A percentile compares a stretch with the other conserved stretches of the same genome.
Conservation (phyloP, 768 basidiomycete species). For the Hypholoma sublateritium region DNA sequence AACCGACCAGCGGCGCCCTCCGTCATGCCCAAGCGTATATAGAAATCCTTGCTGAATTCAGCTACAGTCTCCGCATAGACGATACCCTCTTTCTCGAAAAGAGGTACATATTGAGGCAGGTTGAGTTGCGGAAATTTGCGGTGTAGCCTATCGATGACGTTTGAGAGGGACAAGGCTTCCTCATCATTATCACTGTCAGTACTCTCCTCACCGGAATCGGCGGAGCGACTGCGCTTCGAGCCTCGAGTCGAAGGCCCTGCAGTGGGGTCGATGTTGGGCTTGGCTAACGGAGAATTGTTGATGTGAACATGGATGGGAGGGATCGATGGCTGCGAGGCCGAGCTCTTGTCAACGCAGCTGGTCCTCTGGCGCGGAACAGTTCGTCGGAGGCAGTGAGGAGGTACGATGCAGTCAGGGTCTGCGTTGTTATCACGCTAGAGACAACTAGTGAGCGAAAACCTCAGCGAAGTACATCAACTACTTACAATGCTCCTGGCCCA, state of each 20-base stretch:
- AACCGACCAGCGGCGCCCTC: conserved; percentile 7
- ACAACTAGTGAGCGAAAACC: background rate
- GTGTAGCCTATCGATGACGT: conserved; percentile 8
- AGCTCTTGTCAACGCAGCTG: background rate
- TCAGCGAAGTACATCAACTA: background rate
- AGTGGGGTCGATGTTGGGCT: background rate
- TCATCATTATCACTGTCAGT: background rate
- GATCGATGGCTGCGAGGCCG: background rate
- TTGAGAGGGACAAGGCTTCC: conserved; percentile 6
- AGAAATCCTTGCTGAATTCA: conserved; percentile 7
- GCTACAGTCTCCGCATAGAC: conserved; percentile 11
- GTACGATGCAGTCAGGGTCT: conserved; percentile 3
- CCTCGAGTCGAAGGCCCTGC: background rate
- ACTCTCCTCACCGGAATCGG: background rate
- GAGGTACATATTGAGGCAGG: conserved; percentile 6
- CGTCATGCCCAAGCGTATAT: conserved; percentile 10
- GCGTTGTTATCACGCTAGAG: conserved; percentile 1
- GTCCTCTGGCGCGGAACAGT: background rate
- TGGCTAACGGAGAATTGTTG: conserved; percentile 1
- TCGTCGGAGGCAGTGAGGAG: conserved; percentile 1
- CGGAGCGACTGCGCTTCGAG: background rate
- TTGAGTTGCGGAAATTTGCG: conserved; percentile 6
- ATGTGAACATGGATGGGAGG: conserved; percentile 10
- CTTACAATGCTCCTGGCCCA: background rate
- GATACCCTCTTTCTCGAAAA: conserved; percentile 6